These are phyloP conservation scores for Plicaturopsis crispa DNA, from an alignment of 768 basidiomycete genomes.

Conservation along the genomic window DNA sequence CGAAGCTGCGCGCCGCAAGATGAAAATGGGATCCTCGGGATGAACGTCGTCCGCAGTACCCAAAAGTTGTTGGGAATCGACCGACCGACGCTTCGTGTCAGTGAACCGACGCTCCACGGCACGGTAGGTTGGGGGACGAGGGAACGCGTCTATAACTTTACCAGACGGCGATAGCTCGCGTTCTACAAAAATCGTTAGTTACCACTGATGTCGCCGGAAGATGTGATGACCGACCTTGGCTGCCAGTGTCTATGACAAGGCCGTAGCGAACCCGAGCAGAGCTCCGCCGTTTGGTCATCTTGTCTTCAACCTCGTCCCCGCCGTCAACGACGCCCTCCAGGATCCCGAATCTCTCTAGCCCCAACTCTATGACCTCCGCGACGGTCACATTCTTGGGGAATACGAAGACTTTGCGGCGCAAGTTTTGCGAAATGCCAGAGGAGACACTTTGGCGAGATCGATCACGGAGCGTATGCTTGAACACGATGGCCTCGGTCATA, in stretches of 20 bases:
- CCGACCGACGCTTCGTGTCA: slow-evolving; percentile 75
- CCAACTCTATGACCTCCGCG: slow-evolving; percentile 91
- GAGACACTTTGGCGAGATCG: slow-evolving; percentile 35
- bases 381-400: slow-evolving; percentile 95
- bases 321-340: slow-evolving; percentile 97
- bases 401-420: slow-evolving; percentile 78
- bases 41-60: slow-evolving; percentile 69
- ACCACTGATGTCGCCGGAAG: slow-evolving; percentile 1
- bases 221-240: slow-evolving; percentile 48
- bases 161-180: slow-evolving; percentile 72
- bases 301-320: slow-evolving; percentile 96
- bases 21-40: slow-evolving; percentile 81
- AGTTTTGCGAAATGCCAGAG: slow-evolving; percentile 47
- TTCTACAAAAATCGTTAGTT: slow-evolving; percentile 38
- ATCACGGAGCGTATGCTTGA: slow-evolving; percentile 64
- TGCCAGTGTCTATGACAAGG: slow-evolving; percentile 50
- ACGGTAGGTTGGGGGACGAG: slow-evolving; percentile 65
- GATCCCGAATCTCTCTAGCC: slow-evolving; percentile 91
- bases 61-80: slow-evolving; percentile 69
- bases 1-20: slow-evolving; percentile 75
- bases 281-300: slow-evolving; percentile 75
- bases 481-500: slow-evolving; percentile 88
- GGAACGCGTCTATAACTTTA: slow-evolving; percentile 79
- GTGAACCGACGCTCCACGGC: slow-evolving; percentile 50
- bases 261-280: slow-evolving; percentile 74